A percentile compares a stretch with the other conserved stretches of the same genome.
These are phyloP conservation scores for Asterochloris sp. DNA, from an alignment of 139 green algal genomes.

Conservation along the genomic window DNA sequence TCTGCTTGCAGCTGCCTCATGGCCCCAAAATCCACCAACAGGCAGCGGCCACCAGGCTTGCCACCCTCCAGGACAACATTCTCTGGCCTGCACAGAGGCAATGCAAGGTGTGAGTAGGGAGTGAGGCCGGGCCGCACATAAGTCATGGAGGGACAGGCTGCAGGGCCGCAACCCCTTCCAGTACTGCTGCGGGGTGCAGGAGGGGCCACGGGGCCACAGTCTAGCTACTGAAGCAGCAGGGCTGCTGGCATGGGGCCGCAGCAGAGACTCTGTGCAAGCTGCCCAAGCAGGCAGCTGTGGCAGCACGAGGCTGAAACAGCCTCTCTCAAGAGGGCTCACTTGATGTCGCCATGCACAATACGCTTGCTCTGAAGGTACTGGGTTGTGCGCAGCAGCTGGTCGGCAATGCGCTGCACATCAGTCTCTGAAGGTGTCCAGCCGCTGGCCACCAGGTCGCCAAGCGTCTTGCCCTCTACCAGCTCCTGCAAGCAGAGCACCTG, in stretches of 20 bases:
- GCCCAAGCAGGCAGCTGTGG: too few relatives aligned
- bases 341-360: slow-evolving; percentile 13
- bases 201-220: too few relatives aligned
- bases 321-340: neutral
- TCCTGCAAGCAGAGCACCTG: slow-evolving; percentile 45
- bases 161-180: too few relatives aligned
- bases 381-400: slow-evolving; percentile 70
- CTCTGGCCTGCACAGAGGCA: slow-evolving; percentile 54
- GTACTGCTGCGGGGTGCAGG: too few relatives aligned
- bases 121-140: too few relatives aligned
- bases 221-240: too few relatives aligned
- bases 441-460: slow-evolving; percentile 56
- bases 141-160: too few relatives aligned
- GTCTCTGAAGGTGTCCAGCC: slow-evolving; percentile 54
- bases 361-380: slow-evolving; percentile 59
- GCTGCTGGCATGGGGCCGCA: too few relatives aligned
- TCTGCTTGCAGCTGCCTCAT: slow-evolving; percentile 39
- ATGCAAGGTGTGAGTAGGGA: too few relatives aligned
- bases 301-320: too few relatives aligned
- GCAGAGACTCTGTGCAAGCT: too few relatives aligned
- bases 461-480: slow-evolving; percentile 61
- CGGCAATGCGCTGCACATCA: slow-evolving; percentile 45
- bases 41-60: slow-evolving; percentile 53
- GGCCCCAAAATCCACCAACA: slow-evolving; percentile 92
- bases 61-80: slow-evolving; percentile 88